Conservation (phyloP, 139 green algal genomes). For the Microglena sp. region DNA sequence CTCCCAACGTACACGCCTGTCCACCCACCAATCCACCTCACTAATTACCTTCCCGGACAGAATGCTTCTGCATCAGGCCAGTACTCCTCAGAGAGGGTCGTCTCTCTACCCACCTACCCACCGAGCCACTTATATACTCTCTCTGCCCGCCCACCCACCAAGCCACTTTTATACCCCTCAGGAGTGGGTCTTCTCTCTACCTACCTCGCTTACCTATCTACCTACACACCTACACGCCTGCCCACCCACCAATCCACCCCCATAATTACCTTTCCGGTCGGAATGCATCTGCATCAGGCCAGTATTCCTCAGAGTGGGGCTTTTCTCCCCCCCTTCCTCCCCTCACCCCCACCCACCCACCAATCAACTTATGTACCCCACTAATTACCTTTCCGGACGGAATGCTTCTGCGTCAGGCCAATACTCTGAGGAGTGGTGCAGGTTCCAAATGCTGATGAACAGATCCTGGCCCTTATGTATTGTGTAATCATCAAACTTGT, state of each 20-base stretch:
- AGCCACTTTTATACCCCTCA: no score
- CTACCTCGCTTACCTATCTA: not conserved
- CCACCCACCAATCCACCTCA: not conserved
- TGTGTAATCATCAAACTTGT: constrained; percentile 36
- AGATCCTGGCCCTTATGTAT: constrained; percentile 59
- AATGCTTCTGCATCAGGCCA: no score
- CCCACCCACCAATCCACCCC: not conserved
- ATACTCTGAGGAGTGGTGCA: constrained; percentile 59
- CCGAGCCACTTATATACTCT: no score
- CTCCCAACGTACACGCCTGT: not conserved
- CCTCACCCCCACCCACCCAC: not conserved
- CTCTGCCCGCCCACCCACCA: no score
- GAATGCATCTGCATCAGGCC: no score
- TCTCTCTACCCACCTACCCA: no score
- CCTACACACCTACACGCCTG: not conserved
- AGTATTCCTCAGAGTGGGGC: not conserved
- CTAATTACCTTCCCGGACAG: no score
- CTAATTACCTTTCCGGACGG: constrained; percentile 40
- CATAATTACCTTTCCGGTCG: no score
- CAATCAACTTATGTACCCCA: not conserved
- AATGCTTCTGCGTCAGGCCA: constrained; percentile 71
- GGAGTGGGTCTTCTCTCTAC: no score
- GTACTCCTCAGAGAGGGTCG: no score
- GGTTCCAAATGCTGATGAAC: constrained; percentile 87
- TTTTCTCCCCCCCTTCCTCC: not conserved